Evolutionary conservation across 1,139 yeast species (phyloP), one percentile per base, ranked within the genome.

Genomic region (Chernovozyma aurita): DNA sequence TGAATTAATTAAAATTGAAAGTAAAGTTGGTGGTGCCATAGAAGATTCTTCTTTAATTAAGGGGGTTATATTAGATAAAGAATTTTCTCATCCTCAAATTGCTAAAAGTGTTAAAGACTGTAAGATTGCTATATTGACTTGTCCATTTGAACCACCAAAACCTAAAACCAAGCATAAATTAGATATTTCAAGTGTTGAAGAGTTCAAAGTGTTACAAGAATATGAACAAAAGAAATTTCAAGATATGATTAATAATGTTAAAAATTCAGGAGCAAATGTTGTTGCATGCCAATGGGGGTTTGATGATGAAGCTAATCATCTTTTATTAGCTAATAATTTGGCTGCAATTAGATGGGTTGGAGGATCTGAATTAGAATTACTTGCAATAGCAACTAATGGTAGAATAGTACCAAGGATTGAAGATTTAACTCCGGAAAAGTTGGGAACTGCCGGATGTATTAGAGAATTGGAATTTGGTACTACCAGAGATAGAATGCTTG

Each of bases 271-370:
- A 25, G 98, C 99, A 25, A 92, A 90, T 58, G 78, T 90, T 36
- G 98, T 92, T 40, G 94, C 95, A 28, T 92, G 98, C 66, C 99
- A 92, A 68, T 92, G 98, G 98, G 99, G 99, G 12, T 94, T 94
- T 55, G 98, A 94, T 59, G 99, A 94, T 61, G 98, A 94, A 67
- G 98, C 98, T 31, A 94, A 92, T 63, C 97, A 94, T 61, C 68
- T 92, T 55, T 73, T 92, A 44, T 70, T 90, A 50, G 86, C 94
- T 50, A 87, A 90, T 61, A 77, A 85, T 30, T 74, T 92, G 46
- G 95, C 95, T 36, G 97, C 98, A 26, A 95, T 94, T 31, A 81
- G 98, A 70, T 94, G 98, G 98, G 95, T 94, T 39, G 98, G 98
- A 42, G 98, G 98, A 28, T 87, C 95, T 36, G 99, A 94, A 56